A percentile compares a stretch with the other conserved stretches of the same genome.
phyloP scores from a whole-genome alignment of 192 early-diverging fungal genomes.

The Coemansia sp. region DNA sequence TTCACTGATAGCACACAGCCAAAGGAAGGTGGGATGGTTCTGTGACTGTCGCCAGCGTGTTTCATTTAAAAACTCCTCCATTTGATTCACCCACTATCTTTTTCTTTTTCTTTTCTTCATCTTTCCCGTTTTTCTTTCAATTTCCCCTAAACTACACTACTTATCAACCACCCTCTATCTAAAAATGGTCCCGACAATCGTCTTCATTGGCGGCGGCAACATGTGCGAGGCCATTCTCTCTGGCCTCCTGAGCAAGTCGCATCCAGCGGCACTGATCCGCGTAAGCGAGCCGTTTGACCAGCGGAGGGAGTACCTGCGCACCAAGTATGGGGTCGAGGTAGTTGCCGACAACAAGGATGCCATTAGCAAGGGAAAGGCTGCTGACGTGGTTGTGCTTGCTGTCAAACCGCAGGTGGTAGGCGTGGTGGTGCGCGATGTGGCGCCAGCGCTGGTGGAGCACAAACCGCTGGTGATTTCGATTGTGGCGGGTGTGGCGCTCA shows the following conservation, averaged over 20 bases:
- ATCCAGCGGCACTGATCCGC: slow-evolving; percentile 64
- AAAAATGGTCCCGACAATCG: slow-evolving; percentile 49
- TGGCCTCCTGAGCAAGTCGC: slow-evolving; percentile 77
- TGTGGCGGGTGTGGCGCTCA: slow-evolving; percentile 80
- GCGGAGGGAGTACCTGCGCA: slow-evolving; percentile 62
- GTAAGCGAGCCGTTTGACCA: slow-evolving; percentile 79
- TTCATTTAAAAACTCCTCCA: no score
- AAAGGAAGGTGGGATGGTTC: no score
- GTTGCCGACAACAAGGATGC: slow-evolving; percentile 64
- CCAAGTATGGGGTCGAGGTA: slow-evolving; percentile 63
- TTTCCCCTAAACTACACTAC: no score
- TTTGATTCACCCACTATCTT: no score
- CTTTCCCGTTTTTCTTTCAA: no score
- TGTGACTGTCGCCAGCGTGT: no score
- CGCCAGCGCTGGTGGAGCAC: slow-evolving; percentile 49
- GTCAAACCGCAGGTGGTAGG: slow-evolving; percentile 91
- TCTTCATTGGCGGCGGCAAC: slow-evolving; percentile 91
- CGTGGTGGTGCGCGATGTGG: slow-evolving; percentile 63
- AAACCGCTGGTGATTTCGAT: slow-evolving; percentile 83
- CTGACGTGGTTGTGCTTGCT: slow-evolving; percentile 79
- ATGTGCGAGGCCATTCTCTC: slow-evolving; percentile 94
- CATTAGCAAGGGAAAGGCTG: slow-evolving; percentile 29
- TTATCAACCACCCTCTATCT: no score
- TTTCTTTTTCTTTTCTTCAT: no score
- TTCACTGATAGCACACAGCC: no score